Conservation (phyloP, 2,329 filamentous ascomycete species). For the Xylariales sp. region DNA sequence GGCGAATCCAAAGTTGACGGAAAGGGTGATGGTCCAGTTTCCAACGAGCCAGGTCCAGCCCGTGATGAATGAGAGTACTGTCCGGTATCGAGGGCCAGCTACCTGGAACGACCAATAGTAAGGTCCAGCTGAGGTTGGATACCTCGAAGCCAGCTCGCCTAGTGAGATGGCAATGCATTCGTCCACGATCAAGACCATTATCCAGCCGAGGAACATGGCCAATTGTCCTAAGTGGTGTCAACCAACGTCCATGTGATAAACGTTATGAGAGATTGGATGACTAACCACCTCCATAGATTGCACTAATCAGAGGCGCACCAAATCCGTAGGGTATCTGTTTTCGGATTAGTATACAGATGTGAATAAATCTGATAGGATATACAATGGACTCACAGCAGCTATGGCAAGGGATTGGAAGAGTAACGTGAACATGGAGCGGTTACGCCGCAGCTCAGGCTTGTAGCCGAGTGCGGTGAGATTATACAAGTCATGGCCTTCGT, state of each 20-base stretch:
- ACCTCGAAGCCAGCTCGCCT: constrained; percentile 46
- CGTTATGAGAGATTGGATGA: not conserved
- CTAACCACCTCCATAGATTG: constrained; percentile 33
- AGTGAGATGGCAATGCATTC: constrained; percentile 48
- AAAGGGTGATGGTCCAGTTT: constrained; percentile 48
- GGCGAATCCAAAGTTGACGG: constrained; percentile 52
- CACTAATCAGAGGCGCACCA: constrained; percentile 31
- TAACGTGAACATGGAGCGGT: constrained; percentile 55
- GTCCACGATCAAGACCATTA: constrained; percentile 47
- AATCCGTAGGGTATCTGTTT: constrained; percentile 48
- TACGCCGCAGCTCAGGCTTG: constrained; percentile 50
- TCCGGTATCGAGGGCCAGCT: constrained; percentile 34
- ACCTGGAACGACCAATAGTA: constrained; percentile 53
- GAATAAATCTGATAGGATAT: not conserved
- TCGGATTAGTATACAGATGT: not conserved
- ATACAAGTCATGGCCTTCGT: constrained; percentile 1
- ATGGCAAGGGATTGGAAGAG: constrained; percentile 59
- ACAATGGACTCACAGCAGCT: constrained; percentile 35
- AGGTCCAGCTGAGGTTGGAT: constrained; percentile 46
- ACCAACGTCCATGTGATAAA: not conserved
- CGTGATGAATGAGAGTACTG: constrained; percentile 44
- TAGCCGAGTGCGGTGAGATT: constrained; percentile 45
- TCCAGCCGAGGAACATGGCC: constrained; percentile 53
- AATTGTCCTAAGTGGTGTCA: constrained; percentile 36
- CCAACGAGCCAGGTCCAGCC: constrained; percentile 50